Conservation (phyloP, 257 asterid species). For the Nicotiana obtusifolia region DNA sequence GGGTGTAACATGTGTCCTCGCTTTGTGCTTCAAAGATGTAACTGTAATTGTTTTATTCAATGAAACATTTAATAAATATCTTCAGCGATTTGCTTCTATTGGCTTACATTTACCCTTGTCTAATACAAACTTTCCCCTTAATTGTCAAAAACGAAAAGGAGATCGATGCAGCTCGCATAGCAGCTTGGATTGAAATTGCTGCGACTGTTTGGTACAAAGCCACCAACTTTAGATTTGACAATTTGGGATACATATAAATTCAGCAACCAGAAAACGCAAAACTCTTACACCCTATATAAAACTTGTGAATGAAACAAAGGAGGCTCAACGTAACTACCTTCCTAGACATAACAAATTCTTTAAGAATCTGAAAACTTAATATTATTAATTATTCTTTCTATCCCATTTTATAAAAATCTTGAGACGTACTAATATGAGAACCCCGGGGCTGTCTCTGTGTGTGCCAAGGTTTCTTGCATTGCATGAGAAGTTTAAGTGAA, state of each 20-base stretch:
- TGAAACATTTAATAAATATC: no score
- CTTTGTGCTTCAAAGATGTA: no score
- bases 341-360: neutral
- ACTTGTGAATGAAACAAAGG: neutral
- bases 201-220: constrained; percentile 5
- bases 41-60: no score
- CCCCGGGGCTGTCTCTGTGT: neutral
- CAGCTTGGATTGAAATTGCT: neutral
- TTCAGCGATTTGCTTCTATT: no score
- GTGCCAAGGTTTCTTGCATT: neutral
- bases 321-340: neutral
- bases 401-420: neutral
- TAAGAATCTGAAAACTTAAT: neutral
- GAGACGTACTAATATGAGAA: no score
- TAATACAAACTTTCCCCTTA: no score
- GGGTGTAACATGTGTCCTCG: no score
- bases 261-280: neutral
- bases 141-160: neutral
- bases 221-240: constrained; percentile 7
- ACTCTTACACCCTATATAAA: neutral
- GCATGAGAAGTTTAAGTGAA: constrained; percentile 21
- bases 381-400: neutral
- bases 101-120: no score
- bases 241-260: neutral
- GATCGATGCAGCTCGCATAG: neutral